These are phyloP conservation scores for Paspalum notatum DNA, from an alignment of 176 grass and related monocot species.

Conservation along the genomic window DNA sequence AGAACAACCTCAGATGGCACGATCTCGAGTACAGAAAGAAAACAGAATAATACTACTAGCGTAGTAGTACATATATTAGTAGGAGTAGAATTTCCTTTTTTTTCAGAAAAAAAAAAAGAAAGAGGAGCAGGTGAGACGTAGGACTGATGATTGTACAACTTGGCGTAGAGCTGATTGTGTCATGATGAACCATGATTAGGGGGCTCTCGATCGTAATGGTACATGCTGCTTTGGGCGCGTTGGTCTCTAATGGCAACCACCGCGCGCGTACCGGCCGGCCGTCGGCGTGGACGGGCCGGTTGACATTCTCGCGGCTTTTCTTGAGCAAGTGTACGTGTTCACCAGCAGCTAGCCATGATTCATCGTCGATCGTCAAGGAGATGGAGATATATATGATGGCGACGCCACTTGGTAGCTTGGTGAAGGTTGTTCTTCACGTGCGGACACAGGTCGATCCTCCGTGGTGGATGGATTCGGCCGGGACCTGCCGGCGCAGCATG, in stretches of 20 bases:
- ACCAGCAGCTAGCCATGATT: neutral
- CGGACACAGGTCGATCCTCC: no score
- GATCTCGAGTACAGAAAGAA: neutral
- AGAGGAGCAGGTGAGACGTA: neutral
- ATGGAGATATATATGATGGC: no score
- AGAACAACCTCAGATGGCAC: neutral
- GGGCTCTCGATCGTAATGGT: no score
- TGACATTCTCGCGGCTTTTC: conserved; percentile 16
- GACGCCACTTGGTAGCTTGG: neutral
- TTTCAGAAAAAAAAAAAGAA: no score
- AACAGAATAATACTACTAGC: neutral
- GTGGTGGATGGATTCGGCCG: neutral
- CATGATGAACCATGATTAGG: no score
- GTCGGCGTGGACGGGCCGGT: neutral
- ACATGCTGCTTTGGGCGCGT: no score
- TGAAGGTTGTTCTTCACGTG: no score
- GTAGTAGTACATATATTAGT: no score
- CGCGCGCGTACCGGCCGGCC: neutral
- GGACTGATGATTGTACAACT: neutral
- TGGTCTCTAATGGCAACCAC: neutral
- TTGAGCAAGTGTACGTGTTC: neutral
- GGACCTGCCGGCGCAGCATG: neutral
- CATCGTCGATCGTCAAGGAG: neutral
- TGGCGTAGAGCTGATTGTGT: neutral
- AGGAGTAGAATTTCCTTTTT: no score